phyloP scores from a whole-genome alignment of 2,329 filamentous ascomycete species.

The Parascedosporium putredinis region DNA sequence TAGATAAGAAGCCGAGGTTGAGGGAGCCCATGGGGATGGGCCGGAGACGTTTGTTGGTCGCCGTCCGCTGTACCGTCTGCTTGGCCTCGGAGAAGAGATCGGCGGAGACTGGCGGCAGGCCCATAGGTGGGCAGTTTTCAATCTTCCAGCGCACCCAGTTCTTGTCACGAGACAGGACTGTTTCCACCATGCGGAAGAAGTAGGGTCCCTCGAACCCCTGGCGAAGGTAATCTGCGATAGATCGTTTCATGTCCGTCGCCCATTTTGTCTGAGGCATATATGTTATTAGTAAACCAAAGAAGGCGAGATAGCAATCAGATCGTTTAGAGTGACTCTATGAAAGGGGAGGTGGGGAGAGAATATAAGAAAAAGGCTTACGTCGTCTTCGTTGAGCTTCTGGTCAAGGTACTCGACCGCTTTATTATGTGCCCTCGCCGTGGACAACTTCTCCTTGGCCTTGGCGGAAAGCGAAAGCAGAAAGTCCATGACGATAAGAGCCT shows the following conservation, averaged over 20 bases:
- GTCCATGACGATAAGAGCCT: slow-evolving; percentile 87
- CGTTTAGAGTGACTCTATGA: neutral
- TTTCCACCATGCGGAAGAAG: slow-evolving; percentile 95
- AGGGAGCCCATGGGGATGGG: slow-evolving; percentile 61
- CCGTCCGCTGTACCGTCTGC: slow-evolving; percentile 51
- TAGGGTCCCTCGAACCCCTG: slow-evolving; percentile 76
- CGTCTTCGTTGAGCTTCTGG: slow-evolving; percentile 69
- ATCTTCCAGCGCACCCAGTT: slow-evolving; percentile 99
- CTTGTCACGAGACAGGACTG: slow-evolving; percentile 88
- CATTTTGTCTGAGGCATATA: slow-evolving; percentile 81
- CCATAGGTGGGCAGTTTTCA: slow-evolving; percentile 82
- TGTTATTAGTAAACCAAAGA: too few relatives aligned
- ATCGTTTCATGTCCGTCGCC: slow-evolving; percentile 66
- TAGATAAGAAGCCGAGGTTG: slow-evolving; percentile 62
- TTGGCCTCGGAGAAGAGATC: slow-evolving; percentile 61
- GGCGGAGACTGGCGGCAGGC: slow-evolving; percentile 59
- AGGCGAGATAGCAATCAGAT: neutral
- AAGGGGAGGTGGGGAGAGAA: neutral
- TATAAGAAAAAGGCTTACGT: slow-evolving; percentile 44
- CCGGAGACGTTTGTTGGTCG: slow-evolving; percentile 61
- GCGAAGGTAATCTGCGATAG: slow-evolving; percentile 75
- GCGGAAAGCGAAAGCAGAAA: slow-evolving; percentile 87
- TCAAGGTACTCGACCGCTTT: slow-evolving; percentile 76
- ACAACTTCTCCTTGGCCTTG: slow-evolving; percentile 68
- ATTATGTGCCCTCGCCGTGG: slow-evolving; percentile 57